Evolutionary conservation across 1,284 basidiomycete species (phyloP), one percentile per base, ranked within the genome.

Genomic region (Cutaneotrichosporon mucoides): DNA sequence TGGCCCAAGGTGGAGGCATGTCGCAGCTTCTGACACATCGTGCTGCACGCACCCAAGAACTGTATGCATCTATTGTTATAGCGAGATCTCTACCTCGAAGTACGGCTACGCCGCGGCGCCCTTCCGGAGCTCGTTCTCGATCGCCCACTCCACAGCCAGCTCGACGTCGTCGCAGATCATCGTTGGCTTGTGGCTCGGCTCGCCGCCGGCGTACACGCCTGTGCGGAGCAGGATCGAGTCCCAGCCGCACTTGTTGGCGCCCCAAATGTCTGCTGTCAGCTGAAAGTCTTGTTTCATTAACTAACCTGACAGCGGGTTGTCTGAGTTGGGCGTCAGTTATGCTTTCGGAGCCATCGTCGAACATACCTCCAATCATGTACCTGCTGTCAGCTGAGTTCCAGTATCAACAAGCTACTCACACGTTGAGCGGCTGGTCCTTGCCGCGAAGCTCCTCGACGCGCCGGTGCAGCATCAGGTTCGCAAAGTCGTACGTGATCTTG

Each of bases 181-280:
- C 6, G 88, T 92, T 0, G 95, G 93, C 56, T 63, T 68, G 76
- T 95, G 87, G 38, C 80, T 80, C 8, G 93, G 90, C 53, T 88
- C 53, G 82, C 80, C 55, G 72, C 76, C 61, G 83, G 86, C 69
- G 79, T 88, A 99, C n/a, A 99, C 93, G 5, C 95, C 95, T 1
- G 95, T 98, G 62, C 84, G 82, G 12, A 97, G 88, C 13, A 99
- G 83, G 43, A 95, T 81, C 1, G 91, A 94, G 15, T 83, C 79
- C 93, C 94, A 98, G 11, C 86, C 85, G 48, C 88, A 89, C 1
- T 81, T 83, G 72, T 94, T 94, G n/a, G 90, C 91, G 46, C 82
- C 82, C 34, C 76, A 76, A n/a, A 81, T 81, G 62, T 81, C 80
- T 59, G 66, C 49, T 56, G 54, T 53, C 51, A 61, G 51, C 41